Base-by-base conservation (phyloP, 139 green algal genomes). In the Micromonas commoda region DNA sequence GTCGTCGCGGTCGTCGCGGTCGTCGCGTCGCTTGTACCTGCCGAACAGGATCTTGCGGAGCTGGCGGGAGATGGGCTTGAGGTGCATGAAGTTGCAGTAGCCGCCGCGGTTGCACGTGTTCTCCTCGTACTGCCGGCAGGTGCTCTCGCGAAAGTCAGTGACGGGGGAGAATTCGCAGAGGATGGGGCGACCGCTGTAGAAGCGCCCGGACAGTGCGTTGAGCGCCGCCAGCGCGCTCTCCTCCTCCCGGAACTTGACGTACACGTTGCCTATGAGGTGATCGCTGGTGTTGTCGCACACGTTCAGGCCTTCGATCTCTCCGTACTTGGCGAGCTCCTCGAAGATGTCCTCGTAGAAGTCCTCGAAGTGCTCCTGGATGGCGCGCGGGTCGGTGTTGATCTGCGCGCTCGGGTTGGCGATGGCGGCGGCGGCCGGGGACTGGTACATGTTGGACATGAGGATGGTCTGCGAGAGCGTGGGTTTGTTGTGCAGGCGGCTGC, bases 81-180 rank as follows among this genome's bases (percentile, higher is more conserved):
- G 81, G 80, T 99, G 95, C 95, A 99, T 98, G 87, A 98, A 99
- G 85, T 98, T 98, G 88, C 95, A 99, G 85, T 98, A 97, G 33
- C 95, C 95, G 31, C 95, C 95, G 28, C 94, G 87, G 64, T 90
- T 93, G 90, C 95, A 99, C 23, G 86, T 96, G 80, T 95, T 92
- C 88, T 98, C 95, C 85, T 99, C 95, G 78, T 98, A 97, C 86
- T 99, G 95, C 24, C 92, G 81, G 86, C 91, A 98, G 0, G 93
- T 97, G 33, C 53, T 88, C 83, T 99, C 95, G 6, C 93, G 81
- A 85, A 99, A 99, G 83, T 99, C 95, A 0, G 95, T 98, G 0
- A 99, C 95, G 4, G 95, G 95, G 0, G 90, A 97, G 83, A 97
- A 98, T 82, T 99, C 95, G 0, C 88, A 85, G 3, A 92, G 37